Percentiles rank a stretch among this genome's conserved stretches.
Conservation (phyloP, 352 stramenopile genomes). For the Phytophthora pinifolia region DNA sequence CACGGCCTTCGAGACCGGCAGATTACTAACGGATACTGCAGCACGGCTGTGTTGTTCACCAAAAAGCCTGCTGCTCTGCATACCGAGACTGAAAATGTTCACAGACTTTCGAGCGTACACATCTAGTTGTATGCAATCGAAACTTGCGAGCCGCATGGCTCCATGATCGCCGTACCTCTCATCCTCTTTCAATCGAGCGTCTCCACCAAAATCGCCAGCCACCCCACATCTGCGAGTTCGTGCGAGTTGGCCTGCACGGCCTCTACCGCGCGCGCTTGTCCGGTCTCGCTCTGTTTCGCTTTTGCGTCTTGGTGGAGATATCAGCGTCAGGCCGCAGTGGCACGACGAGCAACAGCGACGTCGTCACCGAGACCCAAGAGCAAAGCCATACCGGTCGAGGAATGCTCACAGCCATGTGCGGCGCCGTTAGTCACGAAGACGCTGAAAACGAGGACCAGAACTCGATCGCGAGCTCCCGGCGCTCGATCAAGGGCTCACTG, state of each 20-base stretch:
- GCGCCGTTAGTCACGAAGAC: constrained; percentile 8
- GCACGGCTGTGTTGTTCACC: constrained; percentile 23
- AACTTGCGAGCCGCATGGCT: constrained; percentile 13
- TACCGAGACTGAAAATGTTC: constrained; percentile 18
- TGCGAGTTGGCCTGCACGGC: constrained; percentile 14
- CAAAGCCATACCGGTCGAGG: constrained; percentile 1
- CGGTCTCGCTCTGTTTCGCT: constrained; percentile 25
- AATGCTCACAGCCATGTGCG: constrained; percentile 7
- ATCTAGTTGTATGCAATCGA: neutral
- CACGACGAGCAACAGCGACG: neutral
- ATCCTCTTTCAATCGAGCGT: constrained; percentile 23
- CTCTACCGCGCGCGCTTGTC: constrained; percentile 20
- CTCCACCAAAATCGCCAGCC: constrained; percentile 29
- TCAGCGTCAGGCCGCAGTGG: constrained; percentile 5
- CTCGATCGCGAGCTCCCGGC: constrained; percentile 17
- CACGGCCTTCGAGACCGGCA: neutral
- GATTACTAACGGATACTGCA: constrained; percentile 31
- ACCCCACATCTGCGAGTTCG: constrained; percentile 12
- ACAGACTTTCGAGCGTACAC: constrained; percentile 5
- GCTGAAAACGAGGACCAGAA: constrained; percentile 12
- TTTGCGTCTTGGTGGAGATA: constrained; percentile 31
- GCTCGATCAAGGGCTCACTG: constrained; percentile 38
- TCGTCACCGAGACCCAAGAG: constrained; percentile 11
- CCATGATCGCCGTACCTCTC: constrained; percentile 2
- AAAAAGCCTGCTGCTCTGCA: constrained; percentile 14